Base-by-base conservation (phyloP, 2,329 filamentous ascomycete species). In the Plenodomus biglobosus region DNA sequence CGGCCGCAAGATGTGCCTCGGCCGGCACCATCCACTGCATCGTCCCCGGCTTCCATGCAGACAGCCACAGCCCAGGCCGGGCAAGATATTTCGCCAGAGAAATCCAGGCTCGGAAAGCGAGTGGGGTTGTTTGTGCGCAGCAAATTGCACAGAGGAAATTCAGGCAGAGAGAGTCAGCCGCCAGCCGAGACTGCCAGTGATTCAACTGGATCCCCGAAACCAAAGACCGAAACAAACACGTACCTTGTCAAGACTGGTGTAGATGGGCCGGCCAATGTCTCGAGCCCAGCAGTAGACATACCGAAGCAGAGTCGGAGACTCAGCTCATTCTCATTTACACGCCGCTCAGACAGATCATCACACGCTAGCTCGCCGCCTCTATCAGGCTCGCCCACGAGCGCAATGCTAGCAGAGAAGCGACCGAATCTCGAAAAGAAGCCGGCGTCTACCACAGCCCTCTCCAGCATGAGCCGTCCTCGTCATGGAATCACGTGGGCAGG, bases 261-360 rank as follows among this genome's bases (percentile, higher is more conserved):
- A 13, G 65, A 68, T 32, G 62, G 59, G 2, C 59, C 63, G 3
- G 53, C 54, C 13, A 61, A 65, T 32, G 47, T 62, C 1, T 52
- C 63, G 21, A 50, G 57, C 11, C 56, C 60, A 2, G 56, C 59
- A 3, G 52, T 66, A 13, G 59, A 63, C 19, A 58, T 64, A 27
- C 57, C 61, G 34, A 64, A 56, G 48, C 56, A 52, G 35, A 51
- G 58, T 36, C 53, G 68, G 27, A 56, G 71, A 30, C 52, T 71
- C 18, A 71, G 66, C 46, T 66, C 72, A 3, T 72, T 73, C 40
- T 73, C 72, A 1, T 60, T 72, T 1, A 70, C 73, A 3, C 62
- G 66, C 17, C 69, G 63, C 37, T 70, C 74, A 1, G 69, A 72
- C 35, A 62, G 61, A 22, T 69, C 66, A 1, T 73, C 73, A 7